Percentiles rank a stretch among this genome's conserved stretches.
phyloP scores from a whole-genome alignment of 148 eudicot species.

The Silene uniflora region DNA sequence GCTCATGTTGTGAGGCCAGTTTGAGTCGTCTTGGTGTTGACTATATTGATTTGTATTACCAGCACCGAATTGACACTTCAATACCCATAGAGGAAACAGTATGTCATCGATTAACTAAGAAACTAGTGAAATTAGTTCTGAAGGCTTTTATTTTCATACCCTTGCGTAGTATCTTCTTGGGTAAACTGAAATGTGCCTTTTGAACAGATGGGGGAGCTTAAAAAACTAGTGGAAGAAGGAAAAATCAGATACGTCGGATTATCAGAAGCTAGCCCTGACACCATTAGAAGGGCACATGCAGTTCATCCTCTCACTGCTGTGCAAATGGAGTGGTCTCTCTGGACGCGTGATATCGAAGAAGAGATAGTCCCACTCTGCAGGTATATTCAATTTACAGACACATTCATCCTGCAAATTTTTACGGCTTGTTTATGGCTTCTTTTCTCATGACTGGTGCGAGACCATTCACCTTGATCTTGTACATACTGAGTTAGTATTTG shows the following conservation, averaged over 20 bases:
- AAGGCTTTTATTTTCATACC: background rate
- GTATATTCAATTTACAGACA: slow-evolving; percentile 25
- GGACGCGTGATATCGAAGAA: slow-evolving; percentile 71
- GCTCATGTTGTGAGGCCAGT: slow-evolving; percentile 70
- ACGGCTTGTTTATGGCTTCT: background rate
- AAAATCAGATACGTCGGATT: slow-evolving; percentile 66
- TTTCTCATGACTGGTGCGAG: background rate
- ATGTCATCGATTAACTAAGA: slow-evolving; percentile 19
- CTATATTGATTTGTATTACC: slow-evolving; percentile 65
- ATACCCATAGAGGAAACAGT: slow-evolving; percentile 76
- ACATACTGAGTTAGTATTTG: background rate
- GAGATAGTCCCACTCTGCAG: slow-evolving; percentile 73
- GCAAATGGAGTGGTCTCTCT: slow-evolving; percentile 74
- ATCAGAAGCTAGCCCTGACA: slow-evolving; percentile 65
- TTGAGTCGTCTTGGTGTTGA: slow-evolving; percentile 63
- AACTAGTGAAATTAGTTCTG: background rate
- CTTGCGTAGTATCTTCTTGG: background rate
- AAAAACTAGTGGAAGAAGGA: slow-evolving; percentile 71
- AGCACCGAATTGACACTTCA: slow-evolving; percentile 59
- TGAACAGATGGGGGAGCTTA: slow-evolving; percentile 63
- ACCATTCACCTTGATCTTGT: background rate
- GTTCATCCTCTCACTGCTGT: slow-evolving; percentile 68
- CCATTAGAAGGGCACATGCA: slow-evolving; percentile 70
- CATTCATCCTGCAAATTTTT: background rate
- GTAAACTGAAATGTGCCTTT: background rate